Percentiles rank a stretch among this genome's conserved stretches.
These are phyloP conservation scores for Mycena vitilis DNA, from an alignment of 768 basidiomycete species.

Conservation along the genomic window DNA sequence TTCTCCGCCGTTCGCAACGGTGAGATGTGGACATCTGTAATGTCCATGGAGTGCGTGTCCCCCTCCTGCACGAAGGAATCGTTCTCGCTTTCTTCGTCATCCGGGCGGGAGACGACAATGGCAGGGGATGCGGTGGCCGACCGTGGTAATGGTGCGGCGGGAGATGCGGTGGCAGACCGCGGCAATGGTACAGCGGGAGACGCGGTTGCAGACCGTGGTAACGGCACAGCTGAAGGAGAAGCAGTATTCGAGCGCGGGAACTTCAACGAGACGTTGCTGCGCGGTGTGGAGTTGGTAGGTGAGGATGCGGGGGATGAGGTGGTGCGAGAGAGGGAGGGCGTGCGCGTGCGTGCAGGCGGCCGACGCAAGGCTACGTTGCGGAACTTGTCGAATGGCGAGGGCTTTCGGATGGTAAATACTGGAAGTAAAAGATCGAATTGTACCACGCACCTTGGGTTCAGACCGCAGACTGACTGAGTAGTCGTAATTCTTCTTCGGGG, in stretches of 20 bases:
- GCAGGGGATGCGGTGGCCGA: conserved; percentile 64
- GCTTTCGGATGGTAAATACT: conserved; percentile 49
- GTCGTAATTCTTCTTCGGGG: conserved; percentile 66
- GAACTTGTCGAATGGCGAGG: conserved; percentile 71
- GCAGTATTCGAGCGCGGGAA: conserved; percentile 52
- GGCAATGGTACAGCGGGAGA: conserved; percentile 55
- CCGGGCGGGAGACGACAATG: conserved; percentile 42
- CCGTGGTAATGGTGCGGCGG: conserved; percentile 64
- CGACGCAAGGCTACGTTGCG: conserved; percentile 72
- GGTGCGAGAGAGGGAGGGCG: conserved; percentile 75
- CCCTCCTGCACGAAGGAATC: conserved; percentile 48
- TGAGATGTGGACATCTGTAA: conserved; percentile 63
- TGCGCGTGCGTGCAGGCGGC: conserved; percentile 63
- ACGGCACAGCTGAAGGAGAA: conserved; percentile 56
- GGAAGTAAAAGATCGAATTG: background rate
- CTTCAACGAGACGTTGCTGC: conserved; percentile 60
- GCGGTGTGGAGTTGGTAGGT: conserved; percentile 73
- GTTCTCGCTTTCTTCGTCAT: conserved; percentile 41
- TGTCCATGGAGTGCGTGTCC: conserved; percentile 61
- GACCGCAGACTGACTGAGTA: conserved; percentile 71
- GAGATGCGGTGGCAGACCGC: conserved; percentile 56
- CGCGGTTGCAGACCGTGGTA: conserved; percentile 46
- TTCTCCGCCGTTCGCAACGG: conserved; percentile 45
- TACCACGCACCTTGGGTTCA: conserved; percentile 64
- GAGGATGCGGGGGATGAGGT: conserved; percentile 70